Evolutionary conservation across 2,329 filamentous ascomycete species (phyloP).

Genomic region (Pseudopyricularia cyperi): DNA sequence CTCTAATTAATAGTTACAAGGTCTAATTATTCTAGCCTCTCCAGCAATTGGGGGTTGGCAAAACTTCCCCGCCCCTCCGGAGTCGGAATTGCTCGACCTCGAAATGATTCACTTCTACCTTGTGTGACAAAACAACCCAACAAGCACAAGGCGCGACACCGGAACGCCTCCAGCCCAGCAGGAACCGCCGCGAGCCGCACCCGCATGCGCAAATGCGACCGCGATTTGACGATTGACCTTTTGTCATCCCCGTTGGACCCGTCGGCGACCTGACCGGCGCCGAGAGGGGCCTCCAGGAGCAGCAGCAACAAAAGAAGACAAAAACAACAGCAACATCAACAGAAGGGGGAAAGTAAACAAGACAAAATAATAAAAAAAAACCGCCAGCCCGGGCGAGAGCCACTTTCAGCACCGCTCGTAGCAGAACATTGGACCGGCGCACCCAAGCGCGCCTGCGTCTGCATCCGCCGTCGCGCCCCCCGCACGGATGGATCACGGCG

Average conservation of each 20-base stretch:
- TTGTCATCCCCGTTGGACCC: neutral
- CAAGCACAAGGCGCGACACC: neutral
- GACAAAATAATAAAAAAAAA: neutral
- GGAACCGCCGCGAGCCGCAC: neutral
- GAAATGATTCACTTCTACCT: neutral
- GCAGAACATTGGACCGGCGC: neutral
- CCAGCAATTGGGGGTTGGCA: neutral
- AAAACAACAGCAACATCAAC: neutral
- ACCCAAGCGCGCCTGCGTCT: neutral
- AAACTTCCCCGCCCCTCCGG: neutral
- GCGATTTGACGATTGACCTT: neutral
- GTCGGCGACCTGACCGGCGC: neutral
- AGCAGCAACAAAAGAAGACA: neutral
- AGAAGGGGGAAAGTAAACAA: neutral
- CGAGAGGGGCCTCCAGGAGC: neutral
- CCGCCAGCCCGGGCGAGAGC: neutral
- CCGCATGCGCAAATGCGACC: neutral
- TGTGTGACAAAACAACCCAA: neutral
- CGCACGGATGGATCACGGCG: conserved; percentile 20
- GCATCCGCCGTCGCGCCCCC: neutral
- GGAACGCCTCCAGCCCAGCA: neutral
- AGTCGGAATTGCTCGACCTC: neutral
- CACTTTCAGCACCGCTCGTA: neutral
- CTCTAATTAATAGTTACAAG: too few relatives aligned
- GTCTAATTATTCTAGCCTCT: too few relatives aligned